Conservation (phyloP, 2,329 filamentous ascomycete genomes). For the Apiospora marii region DNA sequence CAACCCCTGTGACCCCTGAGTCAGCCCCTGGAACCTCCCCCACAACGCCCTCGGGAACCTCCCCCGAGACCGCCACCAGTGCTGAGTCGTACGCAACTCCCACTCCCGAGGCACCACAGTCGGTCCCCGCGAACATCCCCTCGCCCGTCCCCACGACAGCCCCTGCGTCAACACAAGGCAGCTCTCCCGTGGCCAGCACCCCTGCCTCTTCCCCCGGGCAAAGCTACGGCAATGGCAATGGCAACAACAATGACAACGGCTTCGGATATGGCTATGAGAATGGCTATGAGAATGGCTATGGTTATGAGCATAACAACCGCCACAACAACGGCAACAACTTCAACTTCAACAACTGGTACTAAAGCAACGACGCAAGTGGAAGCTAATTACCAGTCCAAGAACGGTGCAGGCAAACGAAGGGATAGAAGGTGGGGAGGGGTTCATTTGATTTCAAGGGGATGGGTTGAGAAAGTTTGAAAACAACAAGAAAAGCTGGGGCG, state of each 20-base stretch:
- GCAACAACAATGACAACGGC: background rate
- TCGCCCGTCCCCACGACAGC: background rate
- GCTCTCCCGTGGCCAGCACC: background rate
- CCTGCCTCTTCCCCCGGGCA: background rate
- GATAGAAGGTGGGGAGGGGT: background rate
- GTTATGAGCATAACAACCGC: background rate
- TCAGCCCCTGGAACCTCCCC: background rate
- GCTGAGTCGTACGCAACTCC: background rate
- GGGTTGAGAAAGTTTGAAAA: background rate
- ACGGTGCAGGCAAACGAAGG: background rate
- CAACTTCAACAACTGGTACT: background rate
- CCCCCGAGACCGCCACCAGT: background rate
- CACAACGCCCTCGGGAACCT: background rate
- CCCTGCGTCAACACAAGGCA: background rate
- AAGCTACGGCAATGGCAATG: background rate
- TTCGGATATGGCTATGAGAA: too few relatives aligned
- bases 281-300: background rate
- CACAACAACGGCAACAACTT: background rate
- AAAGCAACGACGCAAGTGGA: background rate
- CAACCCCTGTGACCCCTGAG: background rate
- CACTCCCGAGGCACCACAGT: background rate
- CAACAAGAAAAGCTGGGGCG: background rate
- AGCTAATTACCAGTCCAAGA: background rate
- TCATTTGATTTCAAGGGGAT: background rate
- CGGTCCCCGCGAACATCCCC: background rate